A percentile compares a stretch with the other conserved stretches of the same genome.
Conservation (phyloP, 345 rosid species). For the Dimocarpus longan region DNA sequence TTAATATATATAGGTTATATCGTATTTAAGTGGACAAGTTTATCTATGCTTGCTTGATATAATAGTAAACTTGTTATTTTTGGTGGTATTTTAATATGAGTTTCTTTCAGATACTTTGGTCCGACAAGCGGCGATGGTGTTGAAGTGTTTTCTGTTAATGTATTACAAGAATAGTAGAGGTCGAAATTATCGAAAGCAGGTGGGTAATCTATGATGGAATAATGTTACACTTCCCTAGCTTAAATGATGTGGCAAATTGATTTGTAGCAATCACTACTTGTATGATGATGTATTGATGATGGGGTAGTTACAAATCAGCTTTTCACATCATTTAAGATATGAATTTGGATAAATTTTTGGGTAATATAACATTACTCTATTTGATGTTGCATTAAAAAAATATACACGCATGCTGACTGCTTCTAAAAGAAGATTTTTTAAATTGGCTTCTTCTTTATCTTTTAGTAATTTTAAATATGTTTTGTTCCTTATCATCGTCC, state of each 20-base stretch:
- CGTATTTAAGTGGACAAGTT: background rate
- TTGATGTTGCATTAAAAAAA: background rate
- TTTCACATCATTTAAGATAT: no score
- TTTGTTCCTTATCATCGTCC: background rate
- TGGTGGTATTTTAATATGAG: slow-evolving; percentile 11
- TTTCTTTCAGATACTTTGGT: slow-evolving; percentile 79
- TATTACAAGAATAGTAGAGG: slow-evolving; percentile 96
- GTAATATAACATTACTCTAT: background rate
- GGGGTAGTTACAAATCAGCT: no score
- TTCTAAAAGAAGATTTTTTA: background rate
- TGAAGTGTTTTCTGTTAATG: slow-evolving; percentile 85
- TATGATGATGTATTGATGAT: no score
- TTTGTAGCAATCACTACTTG: no score
- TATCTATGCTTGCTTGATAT: slow-evolving; percentile 11
- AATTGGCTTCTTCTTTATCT: background rate
- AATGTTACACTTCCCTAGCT: no score
- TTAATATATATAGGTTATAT: no score
- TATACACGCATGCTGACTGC: background rate
- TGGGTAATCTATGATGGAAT: slow-evolving; percentile 20
- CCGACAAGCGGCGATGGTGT: slow-evolving; percentile 88
- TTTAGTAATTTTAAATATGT: background rate
- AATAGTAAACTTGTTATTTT: slow-evolving; percentile 11
- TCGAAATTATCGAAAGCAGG: slow-evolving; percentile 93
- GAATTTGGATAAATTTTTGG: no score
- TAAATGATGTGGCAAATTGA: no score